These are phyloP conservation scores for Flagelloscypha sp. DNA, from an alignment of 768 basidiomycete genomes.

Conservation along the genomic window DNA sequence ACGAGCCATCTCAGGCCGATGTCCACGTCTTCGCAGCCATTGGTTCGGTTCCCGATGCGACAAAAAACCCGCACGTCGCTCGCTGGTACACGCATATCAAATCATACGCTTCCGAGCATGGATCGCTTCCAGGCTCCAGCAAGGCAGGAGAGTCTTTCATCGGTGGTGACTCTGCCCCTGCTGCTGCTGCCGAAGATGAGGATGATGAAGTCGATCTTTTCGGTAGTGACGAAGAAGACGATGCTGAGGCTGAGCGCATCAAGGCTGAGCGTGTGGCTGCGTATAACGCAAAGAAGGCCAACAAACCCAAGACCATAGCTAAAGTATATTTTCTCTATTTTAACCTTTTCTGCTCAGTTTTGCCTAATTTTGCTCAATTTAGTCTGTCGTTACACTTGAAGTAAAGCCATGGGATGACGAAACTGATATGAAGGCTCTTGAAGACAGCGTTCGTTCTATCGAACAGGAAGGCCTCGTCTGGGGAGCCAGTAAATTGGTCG, in stretches of 20 bases:
- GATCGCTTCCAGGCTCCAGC: constrained; percentile 76
- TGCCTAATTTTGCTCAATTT: constrained; percentile 8
- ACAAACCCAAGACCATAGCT: constrained; percentile 79
- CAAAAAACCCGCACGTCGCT: constrained; percentile 62
- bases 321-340: constrained; percentile 47
- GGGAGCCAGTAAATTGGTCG: constrained; percentile 89
- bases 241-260: constrained; percentile 77
- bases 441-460: constrained; percentile 76
- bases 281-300: constrained; percentile 90
- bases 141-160: constrained; percentile 70
- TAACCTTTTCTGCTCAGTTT: constrained; percentile 1
- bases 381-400: constrained; percentile 97
- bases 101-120: constrained; percentile 75
- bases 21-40: constrained; percentile 85
- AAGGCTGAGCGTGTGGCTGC: constrained; percentile 90
- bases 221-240: constrained; percentile 76
- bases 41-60: constrained; percentile 52
- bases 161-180: constrained; percentile 36
- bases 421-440: constrained; percentile 90
- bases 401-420: constrained; percentile 99
- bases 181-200: constrained; percentile 51
- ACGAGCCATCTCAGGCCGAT: constrained; percentile 90
- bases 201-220: constrained; percentile 83
- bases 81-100: constrained; percentile 95
- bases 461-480: constrained; percentile 88